A percentile compares a stretch with the other conserved stretches of the same genome.
Conservation (phyloP, 805 yeast genomes). For the Candida oleophila region DNA sequence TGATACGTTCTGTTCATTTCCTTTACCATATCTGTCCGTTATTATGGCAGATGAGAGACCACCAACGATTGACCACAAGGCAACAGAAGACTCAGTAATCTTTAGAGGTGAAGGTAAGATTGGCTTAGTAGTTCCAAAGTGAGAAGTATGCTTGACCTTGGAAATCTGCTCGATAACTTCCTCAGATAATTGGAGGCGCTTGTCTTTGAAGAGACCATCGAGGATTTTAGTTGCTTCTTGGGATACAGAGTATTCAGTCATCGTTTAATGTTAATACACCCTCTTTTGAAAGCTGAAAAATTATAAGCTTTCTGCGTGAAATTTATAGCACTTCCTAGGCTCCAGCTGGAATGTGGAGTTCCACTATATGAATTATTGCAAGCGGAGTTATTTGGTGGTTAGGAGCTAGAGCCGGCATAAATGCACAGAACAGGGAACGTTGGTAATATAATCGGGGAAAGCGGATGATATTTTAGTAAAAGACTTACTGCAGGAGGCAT, state of each 20-base stretch:
- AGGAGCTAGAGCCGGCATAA: too few species aligned
- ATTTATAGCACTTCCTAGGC: too few species aligned
- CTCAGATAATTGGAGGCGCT: constrained; percentile 9
- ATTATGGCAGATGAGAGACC: constrained; percentile 14
- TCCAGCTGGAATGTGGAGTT: too few species aligned
- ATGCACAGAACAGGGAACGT: too few species aligned
- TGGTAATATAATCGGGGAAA: too few species aligned
- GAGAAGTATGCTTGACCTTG: constrained; percentile 4
- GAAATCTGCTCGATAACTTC: constrained; percentile 8
- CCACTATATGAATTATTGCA: too few species aligned
- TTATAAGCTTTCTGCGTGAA: too few species aligned
- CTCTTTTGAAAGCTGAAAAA: too few species aligned
- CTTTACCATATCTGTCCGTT: constrained; percentile 12
- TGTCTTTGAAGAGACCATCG: constrained; percentile 3
- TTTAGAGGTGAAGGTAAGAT: constrained; percentile 19
- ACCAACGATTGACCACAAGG: constrained; percentile 19
- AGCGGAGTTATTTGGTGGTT: too few species aligned
- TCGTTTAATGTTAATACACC: too few species aligned
- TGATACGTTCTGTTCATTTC: neutral
- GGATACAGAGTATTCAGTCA: neutral
- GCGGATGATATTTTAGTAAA: too few species aligned
- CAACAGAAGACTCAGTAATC: constrained; percentile 16
- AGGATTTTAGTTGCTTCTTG: constrained; percentile 9
- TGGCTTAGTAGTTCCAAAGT: constrained; percentile 10
- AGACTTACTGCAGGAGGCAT: too few species aligned